Base-by-base conservation (phyloP, 1,139 yeast genomes). In the Meyerozyma athensensis region DNA sequence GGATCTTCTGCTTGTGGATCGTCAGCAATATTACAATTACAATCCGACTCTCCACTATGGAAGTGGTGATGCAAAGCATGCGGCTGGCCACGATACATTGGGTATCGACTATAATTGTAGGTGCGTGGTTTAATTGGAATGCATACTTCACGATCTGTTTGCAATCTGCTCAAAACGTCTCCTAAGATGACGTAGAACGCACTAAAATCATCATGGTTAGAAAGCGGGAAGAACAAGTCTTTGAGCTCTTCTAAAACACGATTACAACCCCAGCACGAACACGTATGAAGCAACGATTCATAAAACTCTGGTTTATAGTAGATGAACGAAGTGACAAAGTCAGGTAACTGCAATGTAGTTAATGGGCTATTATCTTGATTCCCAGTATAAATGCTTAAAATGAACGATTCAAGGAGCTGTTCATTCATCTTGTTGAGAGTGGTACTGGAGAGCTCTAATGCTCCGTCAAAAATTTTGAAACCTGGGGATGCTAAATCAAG, bases 401-500 rank as follows among this genome's bases (percentile, higher is more conserved):
- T 63, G 38, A 65, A 65, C 13, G 68, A 64, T 40, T 64, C 68
- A 54, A 65, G 58, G 17, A 65, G 46, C 34, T 64, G 49, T 40
- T 61, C 65, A 44, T 64, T 65, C 40, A 65, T 46, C 40, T 62
- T 53, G 43, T 65, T 65, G 38, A 65, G 49, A 12, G 58, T 44
- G 17, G 37, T 22, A 20, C 63, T 58, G 5, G 65, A 52, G 61
- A 64, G 55, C 10, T 60, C 61, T 50, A 56, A 52, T 26, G 52
- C 53, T 39, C 49, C 50, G 39, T 60, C 69, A 48, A 65, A 65
- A 69, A 65, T 66, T 44, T 66, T 66, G 44, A 63, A 64, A 5
- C 68, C 68, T 1, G 67, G 67, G 0, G 70, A 63, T 2, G 65
- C 54, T 39, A 65, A 63, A 43, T 65, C 70, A 35, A 65, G 53